phyloP scores from a whole-genome alignment of 257 asterid genomes.

The Pogostemon cablin region DNA sequence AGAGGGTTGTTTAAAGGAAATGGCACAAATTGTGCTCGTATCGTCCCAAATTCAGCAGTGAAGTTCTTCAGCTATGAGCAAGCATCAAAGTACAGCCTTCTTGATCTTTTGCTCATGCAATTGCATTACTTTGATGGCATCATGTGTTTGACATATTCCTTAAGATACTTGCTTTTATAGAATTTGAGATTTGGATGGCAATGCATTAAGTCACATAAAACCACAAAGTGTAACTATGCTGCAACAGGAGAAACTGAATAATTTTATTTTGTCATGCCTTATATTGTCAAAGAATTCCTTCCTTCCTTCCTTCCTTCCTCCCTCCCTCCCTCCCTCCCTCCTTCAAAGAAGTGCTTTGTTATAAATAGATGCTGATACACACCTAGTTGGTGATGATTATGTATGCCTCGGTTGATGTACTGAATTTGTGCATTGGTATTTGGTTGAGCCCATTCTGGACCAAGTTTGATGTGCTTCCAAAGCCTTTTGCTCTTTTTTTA shows the following conservation, averaged over 20 bases:
- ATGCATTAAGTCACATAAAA: constrained; percentile 1
- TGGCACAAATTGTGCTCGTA: constrained; percentile 93
- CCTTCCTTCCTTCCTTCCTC: too few relatives aligned
- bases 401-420: not conserved
- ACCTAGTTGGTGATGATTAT: not conserved
- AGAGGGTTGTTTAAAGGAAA: constrained; percentile 87
- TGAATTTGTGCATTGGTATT: not conserved
- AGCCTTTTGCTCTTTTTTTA: not conserved
- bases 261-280: not conserved
- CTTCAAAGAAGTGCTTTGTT: not conserved
- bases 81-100: constrained; percentile 73
- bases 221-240: not conserved
- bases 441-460: too few relatives aligned
- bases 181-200: not conserved
- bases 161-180: not conserved
- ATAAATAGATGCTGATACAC: not conserved
- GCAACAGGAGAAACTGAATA: not conserved
- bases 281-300: not conserved
- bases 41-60: constrained; percentile 91
- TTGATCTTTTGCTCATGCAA: constrained; percentile 4
- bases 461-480: not conserved
- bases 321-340: too few relatives aligned
- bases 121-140: not conserved
- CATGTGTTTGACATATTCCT: not conserved
- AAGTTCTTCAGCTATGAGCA: constrained; percentile 99